Conservation (phyloP, 192 early-diverging fungal species). For the Entophlyctis luteolus region DNA sequence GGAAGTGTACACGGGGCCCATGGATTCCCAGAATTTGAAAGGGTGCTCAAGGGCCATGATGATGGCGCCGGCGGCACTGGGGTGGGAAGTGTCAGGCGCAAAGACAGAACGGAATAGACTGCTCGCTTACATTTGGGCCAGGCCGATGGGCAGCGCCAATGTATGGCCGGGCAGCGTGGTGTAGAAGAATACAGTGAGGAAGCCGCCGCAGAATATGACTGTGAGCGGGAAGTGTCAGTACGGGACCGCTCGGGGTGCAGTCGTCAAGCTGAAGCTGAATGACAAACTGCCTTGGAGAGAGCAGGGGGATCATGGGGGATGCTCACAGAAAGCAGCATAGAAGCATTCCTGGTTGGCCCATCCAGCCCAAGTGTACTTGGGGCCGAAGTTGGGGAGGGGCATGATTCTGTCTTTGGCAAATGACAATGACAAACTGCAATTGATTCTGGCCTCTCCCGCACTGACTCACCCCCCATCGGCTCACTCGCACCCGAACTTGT, state of each 20-base stretch:
- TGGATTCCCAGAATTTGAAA: slow-evolving; percentile 5
- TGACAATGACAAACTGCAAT: neutral
- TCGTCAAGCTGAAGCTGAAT: neutral
- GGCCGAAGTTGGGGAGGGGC: neutral
- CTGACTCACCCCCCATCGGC: neutral
- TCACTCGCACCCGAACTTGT: neutral
- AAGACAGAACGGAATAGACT: neutral
- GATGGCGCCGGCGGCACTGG: slow-evolving; percentile 17
- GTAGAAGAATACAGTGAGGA: slow-evolving; percentile 29
- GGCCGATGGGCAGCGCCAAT: neutral
- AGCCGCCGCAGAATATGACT: slow-evolving; percentile 37
- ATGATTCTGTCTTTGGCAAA: neutral
- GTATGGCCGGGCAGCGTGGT: slow-evolving; percentile 19
- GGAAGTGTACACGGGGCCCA: slow-evolving; percentile 24
- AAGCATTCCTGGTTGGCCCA: slow-evolving; percentile 27
- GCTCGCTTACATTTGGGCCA: slow-evolving; percentile 4
- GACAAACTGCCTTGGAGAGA: neutral
- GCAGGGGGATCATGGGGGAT: neutral
- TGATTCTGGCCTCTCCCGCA: neutral
- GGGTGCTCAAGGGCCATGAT: slow-evolving; percentile 33
- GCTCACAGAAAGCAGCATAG: slow-evolving; percentile 31
- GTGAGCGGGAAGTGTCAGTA: neutral
- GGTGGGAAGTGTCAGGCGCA: neutral
- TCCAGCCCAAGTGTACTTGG: slow-evolving; percentile 26
- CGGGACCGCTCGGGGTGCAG: neutral